Conservation (phyloP, 148 eudicot species). For the Cornus controversa region DNA sequence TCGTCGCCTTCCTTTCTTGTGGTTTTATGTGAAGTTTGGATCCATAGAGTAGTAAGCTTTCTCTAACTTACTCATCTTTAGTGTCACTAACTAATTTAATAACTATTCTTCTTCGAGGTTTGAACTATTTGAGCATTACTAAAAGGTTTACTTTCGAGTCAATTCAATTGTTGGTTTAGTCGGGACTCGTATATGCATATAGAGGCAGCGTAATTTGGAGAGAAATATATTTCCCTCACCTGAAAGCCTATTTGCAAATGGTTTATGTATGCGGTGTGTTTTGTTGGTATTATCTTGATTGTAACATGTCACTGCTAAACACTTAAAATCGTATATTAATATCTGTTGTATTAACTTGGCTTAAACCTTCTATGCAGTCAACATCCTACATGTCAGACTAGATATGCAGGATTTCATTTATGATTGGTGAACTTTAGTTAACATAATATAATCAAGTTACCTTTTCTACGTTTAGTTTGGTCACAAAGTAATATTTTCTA, state of each 20-base stretch:
- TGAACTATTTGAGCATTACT: neutral
- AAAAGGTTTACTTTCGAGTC: neutral
- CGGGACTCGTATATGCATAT: constrained; percentile 76
- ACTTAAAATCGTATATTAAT: neutral
- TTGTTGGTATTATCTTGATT: constrained; percentile 6
- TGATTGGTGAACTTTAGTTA: neutral
- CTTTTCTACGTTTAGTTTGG: neutral
- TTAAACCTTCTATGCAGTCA: neutral
- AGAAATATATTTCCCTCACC: constrained; percentile 64
- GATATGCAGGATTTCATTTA: neutral
- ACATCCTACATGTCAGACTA: neutral
- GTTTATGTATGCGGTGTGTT: constrained; percentile 74
- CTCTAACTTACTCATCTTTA: neutral
- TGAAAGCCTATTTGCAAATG: constrained; percentile 63
- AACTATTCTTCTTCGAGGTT: neutral
- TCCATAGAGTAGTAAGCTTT: neutral
- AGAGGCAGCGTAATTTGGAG: constrained; percentile 63
- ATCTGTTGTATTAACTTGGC: neutral
- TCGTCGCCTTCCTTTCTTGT: neutral
- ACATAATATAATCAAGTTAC: neutral
- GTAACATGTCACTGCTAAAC: neutral
- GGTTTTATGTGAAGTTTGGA: neutral
- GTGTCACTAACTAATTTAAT: neutral
- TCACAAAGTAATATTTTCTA: neutral
- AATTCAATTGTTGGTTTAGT: constrained; percentile 63